A percentile compares a stretch with the other conserved stretches of the same genome.
Conservation (phyloP, 2,329 filamentous ascomycete genomes). For the Septoria linicola region DNA sequence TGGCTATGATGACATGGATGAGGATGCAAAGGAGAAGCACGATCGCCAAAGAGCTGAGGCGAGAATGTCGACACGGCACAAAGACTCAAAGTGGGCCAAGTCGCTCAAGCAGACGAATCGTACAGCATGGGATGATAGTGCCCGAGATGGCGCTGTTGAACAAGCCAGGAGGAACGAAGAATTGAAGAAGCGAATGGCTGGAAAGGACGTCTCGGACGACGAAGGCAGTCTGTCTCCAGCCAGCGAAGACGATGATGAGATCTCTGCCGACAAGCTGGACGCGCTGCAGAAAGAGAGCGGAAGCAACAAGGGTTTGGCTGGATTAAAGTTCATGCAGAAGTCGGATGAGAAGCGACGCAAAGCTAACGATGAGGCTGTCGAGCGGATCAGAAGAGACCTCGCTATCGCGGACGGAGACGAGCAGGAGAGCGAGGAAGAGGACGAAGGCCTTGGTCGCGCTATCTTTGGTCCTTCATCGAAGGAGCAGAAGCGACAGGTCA, state of each 20-base stretch:
- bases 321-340: slow-evolving; percentile 92
- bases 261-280: slow-evolving; percentile 45
- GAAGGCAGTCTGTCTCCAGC: slow-evolving; percentile 52
- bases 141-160: slow-evolving; percentile 72
- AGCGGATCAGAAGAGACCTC: slow-evolving; percentile 64
- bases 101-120: slow-evolving; percentile 74
- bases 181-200: slow-evolving; percentile 74
- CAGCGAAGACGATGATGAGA: slow-evolving; percentile 60
- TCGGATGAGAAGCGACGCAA: slow-evolving; percentile 76
- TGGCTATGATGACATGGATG: slow-evolving; percentile 58
- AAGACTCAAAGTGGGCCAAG: slow-evolving; percentile 91
- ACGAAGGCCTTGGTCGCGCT: slow-evolving; percentile 65
- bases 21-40: slow-evolving; percentile 62
- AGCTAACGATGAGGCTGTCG: slow-evolving; percentile 70
- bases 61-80: slow-evolving; percentile 79
- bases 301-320: slow-evolving; percentile 63
- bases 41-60: slow-evolving; percentile 79
- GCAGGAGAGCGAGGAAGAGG: slow-evolving; percentile 52
- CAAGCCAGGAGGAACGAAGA: slow-evolving; percentile 83
- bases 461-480: slow-evolving; percentile 60
- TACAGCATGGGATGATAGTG: slow-evolving; percentile 85
- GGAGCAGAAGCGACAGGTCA: slow-evolving; percentile 38
- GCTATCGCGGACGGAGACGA: slow-evolving; percentile 61
- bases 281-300: slow-evolving; percentile 41
- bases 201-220: slow-evolving; percentile 54